Evolutionary conservation across 2,329 filamentous ascomycete genomes (phyloP), one percentile per base, ranked within the genome.

Genomic region (Aspergillus glaucus): DNA sequence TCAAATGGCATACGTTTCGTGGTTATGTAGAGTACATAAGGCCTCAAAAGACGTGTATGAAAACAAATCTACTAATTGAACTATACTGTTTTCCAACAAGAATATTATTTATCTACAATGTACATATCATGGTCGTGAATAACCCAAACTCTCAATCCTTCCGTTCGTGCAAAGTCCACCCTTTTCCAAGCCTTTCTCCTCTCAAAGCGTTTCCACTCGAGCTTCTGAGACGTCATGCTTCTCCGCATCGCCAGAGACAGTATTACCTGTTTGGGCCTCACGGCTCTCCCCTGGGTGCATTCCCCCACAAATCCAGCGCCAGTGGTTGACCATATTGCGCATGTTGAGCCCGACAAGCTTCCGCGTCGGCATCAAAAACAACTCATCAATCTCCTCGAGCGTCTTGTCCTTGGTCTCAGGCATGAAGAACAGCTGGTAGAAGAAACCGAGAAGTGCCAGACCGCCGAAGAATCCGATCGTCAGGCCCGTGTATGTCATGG

Each of bases 371-470:
- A 78, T 75, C 44, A 78, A 75, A 62, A 87, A 87, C 17, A 87
- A 71, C 34, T 80, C 69, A 51, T 88, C 84, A 50, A 88, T 87
- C 66, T 88, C 85, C 67, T 88, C 85, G 0, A 88, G 76, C 2
- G 79, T 79, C 64, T 77, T 78, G 63, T 84, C 80, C 73, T 87
- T 87, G 2, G 84, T 87, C 72, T 87, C 84, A 0, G 83, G 84
- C 85, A 88, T 88, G 69, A 87, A 88, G 44, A 87, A 63, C 43
- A 87, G 73, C 68, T 88, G 85, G 65, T 87, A 88, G 56, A 86
- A 71, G 78, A 83, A 86, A 10, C 84, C 85, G 0, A 88, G 8
- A 0, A 85, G 76, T 0, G 85, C 85, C 47, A 88, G 87, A 14
- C 85, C 85, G 4, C 85, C 85, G 63, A 87, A 88, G 68, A 88